These are phyloP conservation scores for Paralagenidium karlingii DNA, from an alignment of 352 stramenopile genomes.

Conservation along the genomic window DNA sequence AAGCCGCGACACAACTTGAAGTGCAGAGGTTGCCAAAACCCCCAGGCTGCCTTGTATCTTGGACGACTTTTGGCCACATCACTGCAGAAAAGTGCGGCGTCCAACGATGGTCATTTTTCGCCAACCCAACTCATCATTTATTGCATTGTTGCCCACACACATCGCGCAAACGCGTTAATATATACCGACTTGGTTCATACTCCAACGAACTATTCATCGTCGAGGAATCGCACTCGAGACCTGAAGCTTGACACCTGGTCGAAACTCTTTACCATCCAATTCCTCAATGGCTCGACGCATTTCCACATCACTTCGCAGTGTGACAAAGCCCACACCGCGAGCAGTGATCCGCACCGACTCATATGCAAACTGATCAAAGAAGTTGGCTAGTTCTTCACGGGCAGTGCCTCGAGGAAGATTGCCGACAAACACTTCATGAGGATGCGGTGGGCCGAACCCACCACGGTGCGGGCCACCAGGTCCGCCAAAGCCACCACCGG, in stretches of 20 bases:
- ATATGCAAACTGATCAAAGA: slow-evolving; percentile 72
- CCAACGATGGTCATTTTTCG: too few relatives aligned
- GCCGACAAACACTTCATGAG: slow-evolving; percentile 72
- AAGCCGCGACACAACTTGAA: too few relatives aligned
- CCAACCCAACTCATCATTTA: too few relatives aligned
- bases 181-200: too few relatives aligned
- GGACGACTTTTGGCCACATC: too few relatives aligned
- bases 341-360: slow-evolving; percentile 78
- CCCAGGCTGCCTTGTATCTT: too few relatives aligned
- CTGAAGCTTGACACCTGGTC: slow-evolving; percentile 62
- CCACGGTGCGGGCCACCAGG: slow-evolving; percentile 15
- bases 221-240: slow-evolving; percentile 31
- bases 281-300: slow-evolving; percentile 75
- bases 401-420: slow-evolving; percentile 71
- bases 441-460: slow-evolving; percentile 39
- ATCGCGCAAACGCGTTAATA: too few relatives aligned
- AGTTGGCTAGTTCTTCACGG: slow-evolving; percentile 62
- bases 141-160: too few relatives aligned
- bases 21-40: too few relatives aligned
- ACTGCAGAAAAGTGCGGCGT: too few relatives aligned
- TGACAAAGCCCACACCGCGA: slow-evolving; percentile 73
- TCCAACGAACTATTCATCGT: too few relatives aligned
- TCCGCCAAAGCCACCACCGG: slow-evolving; percentile 13
- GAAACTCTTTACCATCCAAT: slow-evolving; percentile 66
- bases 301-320: slow-evolving; percentile 54